phyloP scores from a whole-genome alignment of 805 yeast genomes.

The Metschnikowia sp. region DNA sequence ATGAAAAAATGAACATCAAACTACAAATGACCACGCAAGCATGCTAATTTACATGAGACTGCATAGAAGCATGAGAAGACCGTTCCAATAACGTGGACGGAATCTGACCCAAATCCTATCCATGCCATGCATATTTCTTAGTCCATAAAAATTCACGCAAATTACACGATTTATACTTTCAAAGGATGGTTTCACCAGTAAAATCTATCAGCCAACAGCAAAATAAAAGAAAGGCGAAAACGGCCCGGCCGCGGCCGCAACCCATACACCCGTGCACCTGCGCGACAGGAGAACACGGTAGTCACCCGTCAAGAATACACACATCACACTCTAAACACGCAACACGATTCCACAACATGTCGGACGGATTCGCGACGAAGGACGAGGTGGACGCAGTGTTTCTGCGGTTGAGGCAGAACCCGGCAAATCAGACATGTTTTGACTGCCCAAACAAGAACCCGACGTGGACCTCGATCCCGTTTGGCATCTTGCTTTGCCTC shows the following conservation, averaged over 20 bases:
- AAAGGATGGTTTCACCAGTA: too few relatives aligned
- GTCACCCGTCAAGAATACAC: not conserved
- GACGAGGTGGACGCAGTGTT: constrained; percentile 70
- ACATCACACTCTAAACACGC: not conserved
- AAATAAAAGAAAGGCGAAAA: too few relatives aligned
- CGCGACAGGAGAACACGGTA: not conserved
- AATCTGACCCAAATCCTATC: too few relatives aligned
- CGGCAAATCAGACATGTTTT: constrained; percentile 82
- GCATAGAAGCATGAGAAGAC: too few relatives aligned
- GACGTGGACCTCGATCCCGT: constrained; percentile 97
- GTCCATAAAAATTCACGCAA: too few relatives aligned
- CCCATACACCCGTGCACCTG: constrained; percentile 3
- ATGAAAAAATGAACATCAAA: too few relatives aligned
- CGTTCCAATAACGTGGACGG: too few relatives aligned
- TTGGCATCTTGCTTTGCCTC: constrained; percentile 86
- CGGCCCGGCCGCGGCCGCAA: not conserved
- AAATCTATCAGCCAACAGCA: too few relatives aligned
- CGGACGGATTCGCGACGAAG: constrained; percentile 56
- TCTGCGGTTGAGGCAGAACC: constrained; percentile 55
- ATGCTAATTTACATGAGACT: too few relatives aligned
- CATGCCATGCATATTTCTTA: too few relatives aligned
- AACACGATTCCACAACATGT: constrained; percentile 22
- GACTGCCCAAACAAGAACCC: constrained; percentile 95
- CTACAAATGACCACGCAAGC: too few relatives aligned
- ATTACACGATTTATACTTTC: too few relatives aligned